A percentile compares a stretch with the other conserved stretches of the same genome.
phyloP scores from a whole-genome alignment of 495 filamentous ascomycete genomes.

The Beverwykella pulmonaria region DNA sequence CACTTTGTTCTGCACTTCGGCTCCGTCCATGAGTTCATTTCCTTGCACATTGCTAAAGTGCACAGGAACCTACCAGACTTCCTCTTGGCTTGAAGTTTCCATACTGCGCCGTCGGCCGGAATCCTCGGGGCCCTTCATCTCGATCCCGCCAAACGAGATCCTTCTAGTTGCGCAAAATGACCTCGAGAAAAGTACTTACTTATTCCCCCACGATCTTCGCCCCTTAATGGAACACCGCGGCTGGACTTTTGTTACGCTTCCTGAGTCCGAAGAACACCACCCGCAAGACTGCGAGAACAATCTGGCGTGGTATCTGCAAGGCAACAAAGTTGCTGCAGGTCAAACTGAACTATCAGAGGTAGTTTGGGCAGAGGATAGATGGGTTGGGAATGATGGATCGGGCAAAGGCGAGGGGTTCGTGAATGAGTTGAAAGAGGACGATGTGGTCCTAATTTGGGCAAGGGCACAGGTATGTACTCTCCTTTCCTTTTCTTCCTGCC shows the following conservation, averaged over 20 bases:
- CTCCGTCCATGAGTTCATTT: background rate
- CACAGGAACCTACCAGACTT: conserved; percentile 6
- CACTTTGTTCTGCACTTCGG: too few relatives aligned
- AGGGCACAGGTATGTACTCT: conserved; percentile 15
- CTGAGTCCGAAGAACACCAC: background rate
- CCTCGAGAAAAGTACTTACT: too few relatives aligned
- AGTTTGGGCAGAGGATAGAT: background rate
- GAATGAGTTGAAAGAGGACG: conserved; percentile 4
- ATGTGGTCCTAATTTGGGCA: conserved; percentile 6
- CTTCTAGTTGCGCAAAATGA: too few relatives aligned
- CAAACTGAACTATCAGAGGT: background rate
- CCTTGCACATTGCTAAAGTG: background rate
- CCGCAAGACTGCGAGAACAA: conserved; percentile 2
- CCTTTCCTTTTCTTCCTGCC: background rate
- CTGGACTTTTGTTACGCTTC: background rate
- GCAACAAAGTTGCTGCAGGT: conserved; percentile 6
- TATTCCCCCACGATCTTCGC: too few relatives aligned
- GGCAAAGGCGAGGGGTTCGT: conserved; percentile 14
- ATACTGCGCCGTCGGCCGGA: background rate
- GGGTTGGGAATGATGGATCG: conserved; percentile 13
- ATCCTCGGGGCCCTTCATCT: background rate
- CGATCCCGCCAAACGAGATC: background rate
- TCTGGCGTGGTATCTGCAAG: conserved; percentile 22
- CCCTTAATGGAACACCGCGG: background rate
- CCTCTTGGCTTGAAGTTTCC: conserved; percentile 15